Percentiles rank a stretch among this genome's conserved stretches.
Conservation (phyloP, 345 rosid genomes). For the Salix suchowensis region DNA sequence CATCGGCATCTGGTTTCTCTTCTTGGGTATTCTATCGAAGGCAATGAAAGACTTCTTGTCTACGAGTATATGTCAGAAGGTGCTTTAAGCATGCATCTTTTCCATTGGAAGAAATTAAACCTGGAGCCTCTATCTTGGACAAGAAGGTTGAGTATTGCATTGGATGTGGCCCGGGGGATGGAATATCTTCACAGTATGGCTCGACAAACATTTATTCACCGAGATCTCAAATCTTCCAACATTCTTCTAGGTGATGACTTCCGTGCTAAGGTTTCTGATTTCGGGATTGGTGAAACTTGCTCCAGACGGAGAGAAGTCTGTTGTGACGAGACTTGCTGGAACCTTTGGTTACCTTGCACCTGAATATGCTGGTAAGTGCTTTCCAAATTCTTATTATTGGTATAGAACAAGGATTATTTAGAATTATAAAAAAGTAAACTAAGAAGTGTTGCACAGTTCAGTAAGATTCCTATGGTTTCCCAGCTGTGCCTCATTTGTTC, state of each 20-base stretch:
- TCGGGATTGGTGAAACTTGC: conserved; percentile 54
- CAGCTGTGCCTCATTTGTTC: not conserved
- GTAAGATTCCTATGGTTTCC: not conserved
- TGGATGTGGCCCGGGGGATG: conserved; percentile 56
- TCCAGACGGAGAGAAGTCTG: conserved; percentile 45
- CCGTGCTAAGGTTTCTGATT: conserved; percentile 53
- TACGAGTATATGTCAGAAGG: conserved; percentile 53
- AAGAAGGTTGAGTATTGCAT: conserved; percentile 40
- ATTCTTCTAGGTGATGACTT: conserved; percentile 47
- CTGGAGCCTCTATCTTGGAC: conserved; percentile 46
- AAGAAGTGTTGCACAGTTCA: not conserved
- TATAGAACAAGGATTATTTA: not conserved
- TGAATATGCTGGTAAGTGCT: conserved; percentile 51
- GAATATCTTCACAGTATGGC: conserved; percentile 56
- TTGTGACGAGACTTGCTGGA: conserved; percentile 48
- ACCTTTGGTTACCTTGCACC: conserved; percentile 65
- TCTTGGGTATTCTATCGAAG: conserved; percentile 39
- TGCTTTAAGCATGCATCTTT: conserved; percentile 48
- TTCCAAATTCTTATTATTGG: not conserved
- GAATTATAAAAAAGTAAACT: not conserved
- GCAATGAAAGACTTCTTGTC: conserved; percentile 46
- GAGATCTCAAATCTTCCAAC: conserved; percentile 58
- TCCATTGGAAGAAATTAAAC: conserved; percentile 34
- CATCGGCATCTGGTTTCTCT: conserved; percentile 52
- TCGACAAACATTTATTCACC: conserved; percentile 45